phyloP scores from a whole-genome alignment of 352 stramenopile genomes.

The Globisporangium polare region DNA sequence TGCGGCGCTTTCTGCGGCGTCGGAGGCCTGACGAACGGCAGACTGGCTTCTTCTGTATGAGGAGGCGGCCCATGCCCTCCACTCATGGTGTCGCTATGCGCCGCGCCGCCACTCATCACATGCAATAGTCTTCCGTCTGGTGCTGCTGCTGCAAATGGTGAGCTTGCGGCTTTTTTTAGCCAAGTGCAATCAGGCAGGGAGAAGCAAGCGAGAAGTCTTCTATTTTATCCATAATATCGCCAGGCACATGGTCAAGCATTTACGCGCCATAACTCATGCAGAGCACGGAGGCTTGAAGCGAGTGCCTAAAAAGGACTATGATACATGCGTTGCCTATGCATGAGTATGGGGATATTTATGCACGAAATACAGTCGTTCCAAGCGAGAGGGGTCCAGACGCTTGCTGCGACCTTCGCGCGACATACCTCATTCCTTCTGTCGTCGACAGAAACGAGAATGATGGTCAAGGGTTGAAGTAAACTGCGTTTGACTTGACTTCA shows the following conservation, averaged over 20 bases:
- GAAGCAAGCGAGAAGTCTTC: no score
- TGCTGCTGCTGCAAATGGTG: background rate
- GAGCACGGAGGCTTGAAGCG: no score
- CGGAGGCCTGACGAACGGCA: background rate
- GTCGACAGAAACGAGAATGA: conserved; percentile 6
- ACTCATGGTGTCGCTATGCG: background rate
- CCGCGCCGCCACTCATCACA: conserved; percentile 9
- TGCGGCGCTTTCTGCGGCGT: conserved; percentile 2
- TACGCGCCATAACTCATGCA: no score
- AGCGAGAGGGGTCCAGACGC: background rate
- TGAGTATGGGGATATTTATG: no score
- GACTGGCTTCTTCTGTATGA: background rate
- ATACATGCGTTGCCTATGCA: no score
- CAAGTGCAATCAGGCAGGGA: conserved; percentile 7
- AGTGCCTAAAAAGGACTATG: no score
- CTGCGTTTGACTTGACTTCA: background rate
- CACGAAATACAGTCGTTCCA: no score
- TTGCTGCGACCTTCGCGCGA: conserved; percentile 10
- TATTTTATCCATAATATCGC: no score
- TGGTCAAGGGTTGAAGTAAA: conserved; percentile 1
- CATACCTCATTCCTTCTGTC: conserved; percentile 6
- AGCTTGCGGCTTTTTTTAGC: conserved; percentile 1
- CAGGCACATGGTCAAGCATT: no score
- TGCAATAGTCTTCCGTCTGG: background rate
- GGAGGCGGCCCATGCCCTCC: background rate